These are phyloP conservation scores for Stemphylium beticola DNA, from an alignment of 2,329 filamentous ascomycete genomes.

Conservation along the genomic window DNA sequence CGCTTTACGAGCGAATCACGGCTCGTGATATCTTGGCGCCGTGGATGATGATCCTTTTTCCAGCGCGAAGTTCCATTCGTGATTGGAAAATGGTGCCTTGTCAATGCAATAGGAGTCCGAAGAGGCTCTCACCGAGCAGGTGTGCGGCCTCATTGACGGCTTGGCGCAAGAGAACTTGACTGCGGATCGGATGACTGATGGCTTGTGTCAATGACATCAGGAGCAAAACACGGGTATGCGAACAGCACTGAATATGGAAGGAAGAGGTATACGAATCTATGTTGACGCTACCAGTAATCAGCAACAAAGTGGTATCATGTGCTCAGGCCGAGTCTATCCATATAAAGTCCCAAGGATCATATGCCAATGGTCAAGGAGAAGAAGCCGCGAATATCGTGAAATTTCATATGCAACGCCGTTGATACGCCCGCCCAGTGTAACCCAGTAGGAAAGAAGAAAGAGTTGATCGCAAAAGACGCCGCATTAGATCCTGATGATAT, in stretches of 20 bases:
- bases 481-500: background rate
- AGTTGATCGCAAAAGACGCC: background rate
- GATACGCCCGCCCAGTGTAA: slow-evolving; percentile 5
- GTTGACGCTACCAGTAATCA: background rate
- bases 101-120: background rate
- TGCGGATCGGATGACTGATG: background rate
- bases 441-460: background rate
- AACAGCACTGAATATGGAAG: background rate
- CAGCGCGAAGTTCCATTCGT: background rate
- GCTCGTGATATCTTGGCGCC: background rate
- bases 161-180: no score
- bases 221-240: background rate
- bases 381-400: background rate
- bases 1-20: background rate
- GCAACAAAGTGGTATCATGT: slow-evolving; percentile 6
- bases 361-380: slow-evolving; percentile 2
- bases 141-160: background rate
- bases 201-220: background rate
- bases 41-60: background rate
- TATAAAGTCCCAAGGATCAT: slow-evolving; percentile 2
- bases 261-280: background rate
- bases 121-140: background rate
- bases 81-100: background rate
- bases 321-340: slow-evolving; percentile 10
- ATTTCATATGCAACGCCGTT: slow-evolving; percentile 7